Base-by-base conservation (phyloP, 371 early-diverging fungal genomes). In the Mucor ambiguus region DNA sequence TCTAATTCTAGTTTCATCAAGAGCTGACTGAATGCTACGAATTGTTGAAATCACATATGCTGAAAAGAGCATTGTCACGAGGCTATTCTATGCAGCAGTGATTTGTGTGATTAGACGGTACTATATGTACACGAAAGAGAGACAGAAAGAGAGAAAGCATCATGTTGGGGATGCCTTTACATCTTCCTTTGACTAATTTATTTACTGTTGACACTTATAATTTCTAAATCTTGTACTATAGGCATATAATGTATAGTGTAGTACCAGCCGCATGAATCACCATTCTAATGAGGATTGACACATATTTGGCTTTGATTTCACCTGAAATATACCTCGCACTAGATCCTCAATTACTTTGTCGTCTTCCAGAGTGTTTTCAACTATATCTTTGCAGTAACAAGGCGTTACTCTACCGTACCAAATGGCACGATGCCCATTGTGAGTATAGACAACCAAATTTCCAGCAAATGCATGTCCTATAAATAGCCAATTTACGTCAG, bases 351-450 rank as follows among this genome's bases (percentile, higher is more conserved):
- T 68, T 6, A 79, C 71, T 41, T 72, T 64, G 41, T 79, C 69
- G 57, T 76, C 70, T 9, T 61, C 44, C 18, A 79, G 46, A 8
- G 77, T 67, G 37, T 76, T 67, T 14, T 70, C 66, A 9, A 79
- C 63, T 44, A 79, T 71, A 41, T 79, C 79, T 28, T 58, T 58
- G 41, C 79, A 79, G 18, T 72, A 70, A 46, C 79, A 79, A 6
- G 79, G 79, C 16, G 76, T 79, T 11, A 79, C 77, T 63, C 79
- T 65, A 32, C 79, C 79, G 43, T 79, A 79, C 79, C 79, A 79
- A 37, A 79, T 76, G n/a, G 77, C 76, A 3, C 79, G 66, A 44
- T 72, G 73, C 9, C 79, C 79, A 24, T 70, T 58, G 43, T 76
- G 68, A 10, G 74, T 76, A 66, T 79, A 79, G 0, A 79, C 58